Conservation (phyloP, 1,139 yeast species). For the Yamadazyma siamensis region DNA sequence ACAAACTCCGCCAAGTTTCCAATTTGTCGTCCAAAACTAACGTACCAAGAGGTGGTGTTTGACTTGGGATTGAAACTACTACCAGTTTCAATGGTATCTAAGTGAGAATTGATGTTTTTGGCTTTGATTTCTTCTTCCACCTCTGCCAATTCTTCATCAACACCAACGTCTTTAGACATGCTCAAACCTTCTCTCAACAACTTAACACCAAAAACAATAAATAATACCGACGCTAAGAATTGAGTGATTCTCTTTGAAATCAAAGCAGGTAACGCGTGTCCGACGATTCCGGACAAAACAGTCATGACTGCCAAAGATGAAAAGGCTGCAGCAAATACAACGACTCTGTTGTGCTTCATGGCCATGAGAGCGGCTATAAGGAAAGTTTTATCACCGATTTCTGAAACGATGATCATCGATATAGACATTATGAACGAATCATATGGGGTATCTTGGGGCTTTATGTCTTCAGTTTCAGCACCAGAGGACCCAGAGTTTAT, state of each 20-base stretch:
- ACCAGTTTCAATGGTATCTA: slow-evolving; percentile 60
- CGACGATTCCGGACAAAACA: slow-evolving; percentile 81
- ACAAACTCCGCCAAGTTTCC: slow-evolving; percentile 57
- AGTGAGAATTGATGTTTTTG: slow-evolving; percentile 49
- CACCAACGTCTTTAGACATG: slow-evolving; percentile 81
- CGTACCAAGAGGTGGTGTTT: slow-evolving; percentile 21
- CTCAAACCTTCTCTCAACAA: slow-evolving; percentile 75
- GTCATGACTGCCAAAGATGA: slow-evolving; percentile 90
- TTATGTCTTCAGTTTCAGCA: slow-evolving; percentile 6
- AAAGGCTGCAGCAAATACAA: slow-evolving; percentile 86
- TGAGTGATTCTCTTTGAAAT: slow-evolving; percentile 80
- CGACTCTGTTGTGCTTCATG: slow-evolving; percentile 80
- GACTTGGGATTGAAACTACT: slow-evolving; percentile 7
- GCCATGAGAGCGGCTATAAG: slow-evolving; percentile 97
- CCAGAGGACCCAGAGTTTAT: slow-evolving; percentile 4
- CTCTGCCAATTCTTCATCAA: slow-evolving; percentile 92
- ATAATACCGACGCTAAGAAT: slow-evolving; percentile 74
- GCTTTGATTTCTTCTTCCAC: slow-evolving; percentile 91
- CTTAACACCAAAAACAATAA: slow-evolving; percentile 78
- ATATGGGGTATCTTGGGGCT: slow-evolving; percentile 21
- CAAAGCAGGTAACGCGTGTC: slow-evolving; percentile 85
- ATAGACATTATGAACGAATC: slow-evolving; percentile 63
- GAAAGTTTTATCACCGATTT: slow-evolving; percentile 95
- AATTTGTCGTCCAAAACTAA: slow-evolving; percentile 29
- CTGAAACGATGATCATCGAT: slow-evolving; percentile 89